Percentiles rank a stretch among this genome's conserved stretches.
phyloP scores from a whole-genome alignment of 2,329 filamentous ascomycete genomes.

The Scortechinia acanthostroma region DNA sequence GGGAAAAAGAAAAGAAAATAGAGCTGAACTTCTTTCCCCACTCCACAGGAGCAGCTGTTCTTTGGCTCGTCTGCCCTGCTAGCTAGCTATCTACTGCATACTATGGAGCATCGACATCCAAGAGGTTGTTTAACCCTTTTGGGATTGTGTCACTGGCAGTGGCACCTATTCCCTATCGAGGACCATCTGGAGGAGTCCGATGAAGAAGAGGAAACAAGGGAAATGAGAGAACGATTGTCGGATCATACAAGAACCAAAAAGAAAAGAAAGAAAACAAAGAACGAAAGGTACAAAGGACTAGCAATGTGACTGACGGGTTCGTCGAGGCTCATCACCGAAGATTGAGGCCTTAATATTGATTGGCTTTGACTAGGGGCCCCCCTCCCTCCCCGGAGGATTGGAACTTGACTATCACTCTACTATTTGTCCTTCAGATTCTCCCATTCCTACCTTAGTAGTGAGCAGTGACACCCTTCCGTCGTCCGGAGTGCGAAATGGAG shows the following conservation, averaged over 20 bases:
- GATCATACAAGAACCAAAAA: too few species aligned
- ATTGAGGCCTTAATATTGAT: neutral
- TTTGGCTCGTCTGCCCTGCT: too few species aligned
- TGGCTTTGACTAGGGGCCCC: neutral
- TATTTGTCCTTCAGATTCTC: slow-evolving; percentile 23
- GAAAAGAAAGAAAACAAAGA: too few species aligned
- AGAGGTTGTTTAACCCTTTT: too few species aligned
- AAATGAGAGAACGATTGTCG: neutral
- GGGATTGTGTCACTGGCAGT: too few species aligned
- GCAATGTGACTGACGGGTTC: neutral
- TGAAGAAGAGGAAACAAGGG: neutral
- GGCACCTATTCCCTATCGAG: too few species aligned
- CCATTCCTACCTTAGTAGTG: slow-evolving; percentile 7
- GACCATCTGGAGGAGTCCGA: too few species aligned
- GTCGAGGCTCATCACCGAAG: neutral
- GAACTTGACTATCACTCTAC: too few species aligned
- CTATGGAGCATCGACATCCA: slow-evolving; percentile 1
- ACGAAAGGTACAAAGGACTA: neutral
- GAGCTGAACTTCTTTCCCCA: neutral
- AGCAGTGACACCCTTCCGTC: neutral
- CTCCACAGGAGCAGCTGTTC: neutral
- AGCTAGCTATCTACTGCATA: neutral
- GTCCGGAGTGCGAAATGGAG: neutral
- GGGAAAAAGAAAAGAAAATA: neutral
- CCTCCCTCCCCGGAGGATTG: neutral